These are phyloP conservation scores for Claviceps citrina DNA, from an alignment of 2,329 filamentous ascomycete species.

Conservation along the genomic window DNA sequence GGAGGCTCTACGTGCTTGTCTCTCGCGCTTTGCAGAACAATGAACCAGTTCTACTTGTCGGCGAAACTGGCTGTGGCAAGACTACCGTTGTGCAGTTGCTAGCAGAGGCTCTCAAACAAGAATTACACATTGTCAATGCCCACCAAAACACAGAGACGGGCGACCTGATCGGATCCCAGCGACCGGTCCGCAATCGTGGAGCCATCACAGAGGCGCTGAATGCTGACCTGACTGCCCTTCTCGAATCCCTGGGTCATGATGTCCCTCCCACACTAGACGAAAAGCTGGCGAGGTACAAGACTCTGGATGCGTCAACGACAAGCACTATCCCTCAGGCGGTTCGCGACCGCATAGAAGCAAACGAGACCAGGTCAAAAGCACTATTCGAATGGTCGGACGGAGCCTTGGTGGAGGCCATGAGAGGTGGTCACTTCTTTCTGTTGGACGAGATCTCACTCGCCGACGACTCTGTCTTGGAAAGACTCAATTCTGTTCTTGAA, in stretches of 20 bases:
- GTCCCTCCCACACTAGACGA: slow-evolving; percentile 32
- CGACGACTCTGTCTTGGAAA: slow-evolving; percentile 90
- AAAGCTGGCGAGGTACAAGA: slow-evolving; percentile 41
- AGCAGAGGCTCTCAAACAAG: slow-evolving; percentile 60
- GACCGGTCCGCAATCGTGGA: slow-evolving; percentile 74
- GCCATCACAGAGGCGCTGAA: slow-evolving; percentile 52
- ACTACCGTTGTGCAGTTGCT: slow-evolving; percentile 91
- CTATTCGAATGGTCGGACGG: slow-evolving; percentile 96
- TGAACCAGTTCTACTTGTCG: slow-evolving; percentile 85
- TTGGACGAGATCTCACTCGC: slow-evolving; percentile 96
- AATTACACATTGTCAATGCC: slow-evolving; percentile 83
- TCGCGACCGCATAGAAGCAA: slow-evolving; percentile 29
- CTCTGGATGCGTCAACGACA: slow-evolving; percentile 29
- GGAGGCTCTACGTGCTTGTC: slow-evolving; percentile 79
- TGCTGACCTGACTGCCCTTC: slow-evolving; percentile 38
- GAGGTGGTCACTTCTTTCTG: slow-evolving; percentile 73
- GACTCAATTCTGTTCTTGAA: slow-evolving; percentile 92
- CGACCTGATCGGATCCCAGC: slow-evolving; percentile 88
- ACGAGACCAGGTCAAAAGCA: slow-evolving; percentile 54
- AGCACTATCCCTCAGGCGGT: slow-evolving; percentile 34
- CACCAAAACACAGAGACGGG: slow-evolving; percentile 98
- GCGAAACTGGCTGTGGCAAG: slow-evolving; percentile 95
- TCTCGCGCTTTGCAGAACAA: slow-evolving; percentile 72
- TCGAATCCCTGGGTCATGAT: slow-evolving; percentile 27
- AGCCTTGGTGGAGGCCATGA: slow-evolving; percentile 87